These are phyloP conservation scores for Vitellaria paradoxa DNA, from an alignment of 179 eudicot genomes.

Conservation along the genomic window DNA sequence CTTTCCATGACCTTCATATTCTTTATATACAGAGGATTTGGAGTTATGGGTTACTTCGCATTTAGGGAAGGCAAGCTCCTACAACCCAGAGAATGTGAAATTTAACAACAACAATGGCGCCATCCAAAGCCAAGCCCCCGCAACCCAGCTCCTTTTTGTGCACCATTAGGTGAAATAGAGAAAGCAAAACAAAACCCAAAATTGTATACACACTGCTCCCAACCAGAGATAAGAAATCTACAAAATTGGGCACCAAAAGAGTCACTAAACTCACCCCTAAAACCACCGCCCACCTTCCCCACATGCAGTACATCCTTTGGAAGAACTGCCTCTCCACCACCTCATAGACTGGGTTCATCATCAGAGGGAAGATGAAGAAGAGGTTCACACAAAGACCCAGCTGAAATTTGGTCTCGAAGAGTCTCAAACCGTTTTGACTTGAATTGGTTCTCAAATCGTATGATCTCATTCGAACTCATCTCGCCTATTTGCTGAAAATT, in stretches of 20 bases:
- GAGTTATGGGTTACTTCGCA: too few relatives aligned
- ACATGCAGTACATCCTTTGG: constrained; percentile 60
- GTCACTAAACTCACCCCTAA: constrained; percentile 33
- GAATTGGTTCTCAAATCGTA: too few relatives aligned
- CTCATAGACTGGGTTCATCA: constrained; percentile 96
- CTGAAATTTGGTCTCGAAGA: too few relatives aligned
- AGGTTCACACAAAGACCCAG: constrained; percentile 72
- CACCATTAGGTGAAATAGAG: constrained; percentile 68
- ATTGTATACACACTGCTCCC: constrained; percentile 87
- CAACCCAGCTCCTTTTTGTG: constrained; percentile 55
- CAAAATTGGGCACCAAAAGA: constrained; percentile 71
- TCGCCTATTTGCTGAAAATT: too few relatives aligned
- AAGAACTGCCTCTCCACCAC: constrained; percentile 71
- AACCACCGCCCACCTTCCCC: constrained; percentile 16
- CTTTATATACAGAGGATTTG: too few relatives aligned
- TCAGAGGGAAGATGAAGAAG: constrained; percentile 78
- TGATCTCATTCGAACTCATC: too few relatives aligned
- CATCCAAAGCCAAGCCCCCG: constrained; percentile 38
- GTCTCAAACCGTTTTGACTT: too few relatives aligned
- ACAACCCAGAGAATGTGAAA: too few relatives aligned
- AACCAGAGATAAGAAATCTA: constrained; percentile 85
- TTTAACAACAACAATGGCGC: constrained; percentile 44
- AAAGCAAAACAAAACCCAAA: constrained; percentile 80
- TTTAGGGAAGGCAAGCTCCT: too few relatives aligned
- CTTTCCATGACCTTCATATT: too few relatives aligned